Evolutionary conservation across 805 yeast species (phyloP), one percentile per base, ranked within the genome.

Genomic region (Metschnikowia chrysomelidarum): DNA sequence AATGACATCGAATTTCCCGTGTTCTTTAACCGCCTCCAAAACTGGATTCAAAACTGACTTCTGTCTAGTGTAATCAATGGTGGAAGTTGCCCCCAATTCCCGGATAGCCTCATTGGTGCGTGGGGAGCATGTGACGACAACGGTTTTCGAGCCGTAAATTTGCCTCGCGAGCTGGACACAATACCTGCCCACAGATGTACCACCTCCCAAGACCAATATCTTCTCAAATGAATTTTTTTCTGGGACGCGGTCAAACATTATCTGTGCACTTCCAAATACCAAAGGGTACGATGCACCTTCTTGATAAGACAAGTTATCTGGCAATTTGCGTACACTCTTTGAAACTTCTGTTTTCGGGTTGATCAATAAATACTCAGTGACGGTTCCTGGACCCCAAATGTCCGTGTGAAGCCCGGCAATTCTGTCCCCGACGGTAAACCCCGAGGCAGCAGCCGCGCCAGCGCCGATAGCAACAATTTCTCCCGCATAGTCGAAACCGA

Each of bases 111-210:
- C 70, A 11, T 59, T 53, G 10, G 85, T 73, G 7, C 60, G 53
- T 0, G 70, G 55, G 4, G 82, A 76, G 51, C 80, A 73, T 3
- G 78, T 67, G 16, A 75, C 78, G 4, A 75, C 79, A 17, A 85
- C 74, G 11, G 68, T 69, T 15, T 59, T 59, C 7, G 76, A 75
- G 2, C 66, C 57, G 29, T 46, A 41, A 8, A 34, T 27, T 26
- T 68, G 54, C 53, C 74, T 79, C 9, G 80, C 75, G 24, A 82
- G 15, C n/a, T n/a, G n/a, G n/a, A n/a, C n/a, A n/a, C n/a, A n/a
- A n/a, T n/a, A n/a, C n/a, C n/a, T n/a, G n/a, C 89, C 87, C n/a
- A 82, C 87, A n/a, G 80, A 59, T 2, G 93, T 78, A 7, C 83
- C 78, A 18, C 82, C 91, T 25, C 95, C 95, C 26, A 82, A 60